A percentile compares a stretch with the other conserved stretches of the same genome.
Evolutionary conservation across 1,139 yeast genomes (phyloP).

Genomic region (Kodamaea sp.): DNA sequence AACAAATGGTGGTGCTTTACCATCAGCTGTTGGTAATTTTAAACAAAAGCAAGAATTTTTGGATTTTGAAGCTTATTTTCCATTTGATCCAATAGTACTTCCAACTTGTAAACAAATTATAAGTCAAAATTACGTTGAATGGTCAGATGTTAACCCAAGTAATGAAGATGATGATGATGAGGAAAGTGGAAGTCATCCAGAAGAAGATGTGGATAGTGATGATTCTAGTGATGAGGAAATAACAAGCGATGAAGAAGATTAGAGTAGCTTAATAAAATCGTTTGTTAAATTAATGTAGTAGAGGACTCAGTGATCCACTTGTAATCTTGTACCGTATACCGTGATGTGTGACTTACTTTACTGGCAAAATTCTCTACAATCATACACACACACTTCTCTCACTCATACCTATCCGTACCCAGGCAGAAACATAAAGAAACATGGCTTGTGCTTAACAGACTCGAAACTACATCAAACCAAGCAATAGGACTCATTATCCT

Average conservation of each 20-base stretch:
- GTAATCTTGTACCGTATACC: too few species aligned
- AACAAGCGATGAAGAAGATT: slow-evolving; percentile 16
- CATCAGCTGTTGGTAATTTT: slow-evolving; percentile 39
- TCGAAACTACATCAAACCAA: too few species aligned
- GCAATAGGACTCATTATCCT: too few species aligned
- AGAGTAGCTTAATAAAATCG: neutral
- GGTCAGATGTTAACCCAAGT: slow-evolving; percentile 55
- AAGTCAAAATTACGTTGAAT: slow-evolving; percentile 61
- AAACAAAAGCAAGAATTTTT: slow-evolving; percentile 71
- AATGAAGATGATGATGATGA: slow-evolving; percentile 64
- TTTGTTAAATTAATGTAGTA: neutral
- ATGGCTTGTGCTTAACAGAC: too few species aligned
- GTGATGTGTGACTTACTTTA: too few species aligned
- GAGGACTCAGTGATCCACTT: too few species aligned
- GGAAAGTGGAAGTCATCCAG: slow-evolving; percentile 33
- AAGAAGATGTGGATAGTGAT: slow-evolving; percentile 29
- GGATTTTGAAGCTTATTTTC: slow-evolving; percentile 89
- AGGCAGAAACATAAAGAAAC: too few species aligned
- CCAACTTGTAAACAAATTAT: slow-evolving; percentile 53
- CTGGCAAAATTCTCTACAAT: too few species aligned
- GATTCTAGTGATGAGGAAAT: slow-evolving; percentile 28
- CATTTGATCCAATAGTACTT: slow-evolving; percentile 87
- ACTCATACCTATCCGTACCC: too few species aligned
- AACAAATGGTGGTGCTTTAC: slow-evolving; percentile 27
- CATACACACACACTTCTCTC: too few species aligned